These are phyloP conservation scores for Francoa sonchifolia DNA, from an alignment of 441 rosid genomes.

Conservation along the genomic window DNA sequence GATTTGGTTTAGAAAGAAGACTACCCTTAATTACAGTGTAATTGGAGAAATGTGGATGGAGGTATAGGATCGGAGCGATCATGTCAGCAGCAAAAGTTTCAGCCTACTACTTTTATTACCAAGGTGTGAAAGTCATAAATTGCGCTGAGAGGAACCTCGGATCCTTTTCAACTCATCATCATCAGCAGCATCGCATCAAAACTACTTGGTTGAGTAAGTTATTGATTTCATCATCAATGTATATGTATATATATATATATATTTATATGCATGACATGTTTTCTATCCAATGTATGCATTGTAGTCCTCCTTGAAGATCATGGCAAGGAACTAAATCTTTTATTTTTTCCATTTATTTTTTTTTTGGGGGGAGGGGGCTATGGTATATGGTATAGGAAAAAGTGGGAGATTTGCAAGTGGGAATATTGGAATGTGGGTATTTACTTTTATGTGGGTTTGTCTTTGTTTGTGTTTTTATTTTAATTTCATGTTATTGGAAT, in stretches of 20 bases:
- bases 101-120: slow-evolving; percentile 28
- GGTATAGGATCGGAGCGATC: slow-evolving; percentile 70
- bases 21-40: too few species aligned
- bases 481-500: too few species aligned
- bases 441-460: too few species aligned
- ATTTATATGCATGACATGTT: slow-evolving; percentile 21
- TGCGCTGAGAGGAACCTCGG: slow-evolving; percentile 85
- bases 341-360: too few species aligned
- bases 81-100: slow-evolving; percentile 56
- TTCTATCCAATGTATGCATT: slow-evolving; percentile 13
- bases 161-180: slow-evolving; percentile 30
- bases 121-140: slow-evolving; percentile 36
- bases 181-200: slow-evolving; percentile 10
- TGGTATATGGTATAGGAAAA: too few species aligned
- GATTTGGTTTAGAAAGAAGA: too few species aligned
- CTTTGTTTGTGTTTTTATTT: too few species aligned
- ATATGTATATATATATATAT: slow-evolving; percentile 22
- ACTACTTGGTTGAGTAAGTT: slow-evolving; percentile 19
- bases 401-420: too few species aligned
- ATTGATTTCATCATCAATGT: slow-evolving; percentile 1
- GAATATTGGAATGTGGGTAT: too few species aligned
- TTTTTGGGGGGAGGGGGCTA: too few species aligned
- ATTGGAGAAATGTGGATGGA: slow-evolving; percentile 28
- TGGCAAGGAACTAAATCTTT: too few species aligned
- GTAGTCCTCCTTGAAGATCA: too few species aligned